Evolutionary conservation across 2,329 filamentous ascomycete species (phyloP).

Genomic region (Blumeria graminis): DNA sequence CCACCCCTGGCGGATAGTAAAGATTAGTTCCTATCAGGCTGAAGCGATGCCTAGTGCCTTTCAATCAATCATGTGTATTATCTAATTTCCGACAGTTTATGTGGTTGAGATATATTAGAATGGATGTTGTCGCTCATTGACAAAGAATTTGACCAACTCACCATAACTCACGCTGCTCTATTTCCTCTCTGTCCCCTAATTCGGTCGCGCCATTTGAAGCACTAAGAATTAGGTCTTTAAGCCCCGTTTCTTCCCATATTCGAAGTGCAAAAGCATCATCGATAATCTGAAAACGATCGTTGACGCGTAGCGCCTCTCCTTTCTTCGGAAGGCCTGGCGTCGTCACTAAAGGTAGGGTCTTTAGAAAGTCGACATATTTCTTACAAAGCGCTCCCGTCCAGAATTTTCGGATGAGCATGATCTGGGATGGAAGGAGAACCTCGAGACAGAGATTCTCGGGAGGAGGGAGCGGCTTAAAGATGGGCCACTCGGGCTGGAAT

Average conservation of each 20-base stretch:
- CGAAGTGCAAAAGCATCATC: constrained; percentile 50
- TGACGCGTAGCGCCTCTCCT: constrained; percentile 51
- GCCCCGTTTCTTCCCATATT: constrained; percentile 54
- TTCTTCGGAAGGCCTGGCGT: constrained; percentile 42
- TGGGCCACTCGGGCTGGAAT: constrained; percentile 31
- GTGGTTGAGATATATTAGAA: too few relatives aligned
- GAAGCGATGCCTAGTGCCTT: too few relatives aligned
- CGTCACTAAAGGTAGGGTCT: constrained; percentile 32
- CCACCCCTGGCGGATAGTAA: constrained; percentile 40
- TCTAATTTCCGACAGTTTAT: too few relatives aligned
- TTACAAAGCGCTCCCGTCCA: constrained; percentile 38
- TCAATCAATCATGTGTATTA: too few relatives aligned
- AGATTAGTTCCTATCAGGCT: too few relatives aligned
- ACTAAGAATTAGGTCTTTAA: constrained; percentile 27
- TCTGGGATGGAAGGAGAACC: constrained; percentile 30
- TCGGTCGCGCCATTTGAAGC: constrained; percentile 9
- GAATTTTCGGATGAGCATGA: constrained; percentile 36
- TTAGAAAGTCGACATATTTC: constrained; percentile 36
- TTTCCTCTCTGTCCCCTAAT: constrained; percentile 7
- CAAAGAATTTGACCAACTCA: background rate
- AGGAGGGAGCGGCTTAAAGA: constrained; percentile 30
- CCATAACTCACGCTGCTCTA: constrained; percentile 7
- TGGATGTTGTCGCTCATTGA: too few relatives aligned
- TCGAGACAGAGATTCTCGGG: constrained; percentile 27
- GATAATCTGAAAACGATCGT: constrained; percentile 68